A percentile compares a stretch with the other conserved stretches of the same genome.
Conservation (phyloP, 1,139 yeast species). For the Diutina pseudorugosa region DNA sequence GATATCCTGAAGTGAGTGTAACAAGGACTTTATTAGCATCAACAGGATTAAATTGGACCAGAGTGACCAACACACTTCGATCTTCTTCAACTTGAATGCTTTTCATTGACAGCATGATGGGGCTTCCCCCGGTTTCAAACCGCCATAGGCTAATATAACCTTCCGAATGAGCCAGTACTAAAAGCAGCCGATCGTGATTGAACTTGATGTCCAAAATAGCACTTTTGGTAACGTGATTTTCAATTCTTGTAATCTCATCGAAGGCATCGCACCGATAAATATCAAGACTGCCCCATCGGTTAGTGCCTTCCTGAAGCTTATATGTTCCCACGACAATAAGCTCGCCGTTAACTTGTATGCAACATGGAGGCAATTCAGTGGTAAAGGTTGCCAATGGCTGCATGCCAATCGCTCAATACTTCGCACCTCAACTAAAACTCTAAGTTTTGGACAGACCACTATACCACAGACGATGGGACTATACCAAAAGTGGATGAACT, state of each 20-base stretch:
- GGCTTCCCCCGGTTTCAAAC: constrained; percentile 9
- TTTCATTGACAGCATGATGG: not conserved
- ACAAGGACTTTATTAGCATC: constrained; percentile 22
- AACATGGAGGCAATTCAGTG: constrained; percentile 64
- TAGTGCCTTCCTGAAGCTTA: constrained; percentile 43
- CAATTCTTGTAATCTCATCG: constrained; percentile 18
- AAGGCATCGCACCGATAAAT: constrained; percentile 11
- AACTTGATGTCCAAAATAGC: constrained; percentile 73
- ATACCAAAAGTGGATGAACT: constrained; percentile 33
- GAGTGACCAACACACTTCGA: constrained; percentile 38
- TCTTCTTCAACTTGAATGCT: constrained; percentile 33
- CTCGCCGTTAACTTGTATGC: constrained; percentile 46
- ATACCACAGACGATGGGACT: constrained; percentile 17
- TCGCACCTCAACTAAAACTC: not conserved
- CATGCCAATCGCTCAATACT: not conserved
- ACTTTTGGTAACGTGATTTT: constrained; percentile 28
- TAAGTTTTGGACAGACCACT: not conserved
- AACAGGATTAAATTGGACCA: constrained; percentile 47
- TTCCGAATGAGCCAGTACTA: constrained; percentile 68
- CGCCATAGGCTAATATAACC: constrained; percentile 65
- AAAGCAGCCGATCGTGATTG: constrained; percentile 27
- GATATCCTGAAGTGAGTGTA: constrained; percentile 51
- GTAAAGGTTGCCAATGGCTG: not conserved
- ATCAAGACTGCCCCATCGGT: constrained; percentile 67
- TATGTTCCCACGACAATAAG: constrained; percentile 67